Evolutionary conservation across 148 eudicot genomes (phyloP).

Genomic region (Salicornia ramosissima): DNA sequence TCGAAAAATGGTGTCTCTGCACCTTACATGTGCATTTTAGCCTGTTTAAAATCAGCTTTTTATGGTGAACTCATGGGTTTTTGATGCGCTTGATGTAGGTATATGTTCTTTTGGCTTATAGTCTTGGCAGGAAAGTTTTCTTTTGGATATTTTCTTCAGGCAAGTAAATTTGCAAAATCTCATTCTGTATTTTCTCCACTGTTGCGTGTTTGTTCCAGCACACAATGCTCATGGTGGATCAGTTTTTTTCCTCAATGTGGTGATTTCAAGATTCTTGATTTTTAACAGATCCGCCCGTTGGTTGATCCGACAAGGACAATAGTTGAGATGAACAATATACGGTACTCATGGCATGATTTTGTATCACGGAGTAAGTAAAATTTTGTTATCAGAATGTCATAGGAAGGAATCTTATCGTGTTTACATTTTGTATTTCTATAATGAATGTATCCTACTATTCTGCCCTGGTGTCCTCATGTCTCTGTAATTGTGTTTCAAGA

Average conservation of each 20-base stretch:
- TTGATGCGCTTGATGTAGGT: constrained; percentile 45
- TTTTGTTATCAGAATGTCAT: not conserved
- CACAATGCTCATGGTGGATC: not conserved
- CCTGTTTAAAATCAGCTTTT: too few relatives aligned
- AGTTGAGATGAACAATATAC: constrained; percentile 37
- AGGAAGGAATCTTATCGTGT: not conserved
- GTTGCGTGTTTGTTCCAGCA: not conserved
- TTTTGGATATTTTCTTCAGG: constrained; percentile 88
- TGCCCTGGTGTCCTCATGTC: too few relatives aligned
- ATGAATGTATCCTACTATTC: not conserved
- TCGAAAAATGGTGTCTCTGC: too few relatives aligned
- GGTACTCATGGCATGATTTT: constrained; percentile 92
- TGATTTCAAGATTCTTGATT: constrained; percentile 11
- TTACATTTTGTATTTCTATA: not conserved
- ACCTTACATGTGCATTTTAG: too few relatives aligned
- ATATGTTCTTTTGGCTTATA: constrained; percentile 78
- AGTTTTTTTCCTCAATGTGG: not conserved
- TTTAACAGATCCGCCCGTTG: constrained; percentile 69
- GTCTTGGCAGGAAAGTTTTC: constrained; percentile 74
- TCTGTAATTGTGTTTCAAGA: not conserved
- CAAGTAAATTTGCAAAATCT: constrained; percentile 25
- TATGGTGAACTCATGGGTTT: constrained; percentile 6
- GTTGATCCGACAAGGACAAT: constrained; percentile 63
- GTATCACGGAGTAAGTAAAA: constrained; percentile 71
- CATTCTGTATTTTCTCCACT: not conserved